Evolutionary conservation across 2,329 filamentous ascomycete species (phyloP), one percentile per base, ranked within the genome.

Genomic region (Colletotrichum sp.): DNA sequence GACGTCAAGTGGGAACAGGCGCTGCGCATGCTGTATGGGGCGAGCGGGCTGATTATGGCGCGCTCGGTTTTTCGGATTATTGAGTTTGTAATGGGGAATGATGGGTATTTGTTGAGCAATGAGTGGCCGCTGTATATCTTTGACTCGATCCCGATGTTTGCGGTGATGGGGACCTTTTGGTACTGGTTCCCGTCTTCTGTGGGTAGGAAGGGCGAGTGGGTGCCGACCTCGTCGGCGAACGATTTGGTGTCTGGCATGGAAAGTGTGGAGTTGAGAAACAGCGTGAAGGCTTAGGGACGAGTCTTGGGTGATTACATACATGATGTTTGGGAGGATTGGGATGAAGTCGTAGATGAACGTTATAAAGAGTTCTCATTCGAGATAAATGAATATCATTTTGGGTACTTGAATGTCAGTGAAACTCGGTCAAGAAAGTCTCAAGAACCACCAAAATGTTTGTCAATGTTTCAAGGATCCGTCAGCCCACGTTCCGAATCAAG

Each of bases 51-150:
- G 18, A 72, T 90, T 32, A 82, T 87, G 72, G 78, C 87, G 4
- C 83, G 88, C 13, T 88, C 85, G 6, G 73, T 88, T 8, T 89
- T 87, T 77, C 85, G 89, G 18, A 83, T 88, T 3, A 79, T 89
- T n/a, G 89, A 90, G 81, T 90, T 88, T 79, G 81, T 81, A 3
- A 81, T 85, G 80, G 88, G 87, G 13, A 77, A 82, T 9, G 78
- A 83, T 24, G 87, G 86, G 0, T 88, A 88, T 77, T 78, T 85
- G 4, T 78, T 88, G 36, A 72, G 63, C 6, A 80, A 86, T 73
- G 88, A 89, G 79, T 85, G 83, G 82, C 82, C 83, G 21, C 66
- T 86, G n/a, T 89, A 87, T 77, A 78, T 87, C 4, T 87, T 89
- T 77, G 88, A 89, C 73, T 82, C 81, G 0, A 76, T 82, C 3